phyloP scores from a whole-genome alignment of 164 flowering plant genomes.

The Santalum album region DNA sequence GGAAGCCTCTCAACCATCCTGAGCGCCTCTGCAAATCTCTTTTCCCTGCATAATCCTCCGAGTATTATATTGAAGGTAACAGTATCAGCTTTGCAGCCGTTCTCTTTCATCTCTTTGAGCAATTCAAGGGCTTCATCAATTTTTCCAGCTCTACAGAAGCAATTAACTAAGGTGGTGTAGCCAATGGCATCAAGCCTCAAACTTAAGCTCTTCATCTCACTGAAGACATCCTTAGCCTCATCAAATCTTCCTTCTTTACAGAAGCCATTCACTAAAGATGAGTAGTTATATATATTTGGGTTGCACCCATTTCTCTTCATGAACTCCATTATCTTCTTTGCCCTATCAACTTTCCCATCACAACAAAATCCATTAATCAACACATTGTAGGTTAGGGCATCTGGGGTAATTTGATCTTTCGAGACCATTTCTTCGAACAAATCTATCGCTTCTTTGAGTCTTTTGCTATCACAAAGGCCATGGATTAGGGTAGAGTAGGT shows the following conservation, averaged over 20 bases:
- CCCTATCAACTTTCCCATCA: conserved; percentile 62
- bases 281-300: conserved; percentile 64
- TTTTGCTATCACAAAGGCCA: conserved; percentile 53
- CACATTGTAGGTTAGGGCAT: conserved; percentile 63
- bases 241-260: conserved; percentile 60
- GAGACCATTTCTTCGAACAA: conserved; percentile 88
- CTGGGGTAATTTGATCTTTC: conserved; percentile 59
- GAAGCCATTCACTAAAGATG: conserved; percentile 71
- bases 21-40: conserved; percentile 59
- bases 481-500: conserved; percentile 83
- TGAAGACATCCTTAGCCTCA: conserved; percentile 49
- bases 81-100: conserved; percentile 48
- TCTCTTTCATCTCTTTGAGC: conserved; percentile 65
- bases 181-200: conserved; percentile 54
- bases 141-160: conserved; percentile 43
- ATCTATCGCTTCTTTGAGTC: conserved; percentile 61
- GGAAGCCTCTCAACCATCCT: conserved; percentile 60
- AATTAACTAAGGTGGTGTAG: conserved; percentile 61
- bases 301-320: conserved; percentile 72
- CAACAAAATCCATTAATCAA: conserved; percentile 76
- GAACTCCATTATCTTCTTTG: conserved; percentile 58
- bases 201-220: conserved; percentile 55
- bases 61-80: conserved; percentile 63
- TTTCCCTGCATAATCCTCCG: conserved; percentile 60
- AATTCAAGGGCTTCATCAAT: conserved; percentile 53